Evolutionary conservation across 108 stramenopile genomes (phyloP), one percentile per base, ranked within the genome.

Genomic region (Cyclotella choctawhatcheeana): DNA sequence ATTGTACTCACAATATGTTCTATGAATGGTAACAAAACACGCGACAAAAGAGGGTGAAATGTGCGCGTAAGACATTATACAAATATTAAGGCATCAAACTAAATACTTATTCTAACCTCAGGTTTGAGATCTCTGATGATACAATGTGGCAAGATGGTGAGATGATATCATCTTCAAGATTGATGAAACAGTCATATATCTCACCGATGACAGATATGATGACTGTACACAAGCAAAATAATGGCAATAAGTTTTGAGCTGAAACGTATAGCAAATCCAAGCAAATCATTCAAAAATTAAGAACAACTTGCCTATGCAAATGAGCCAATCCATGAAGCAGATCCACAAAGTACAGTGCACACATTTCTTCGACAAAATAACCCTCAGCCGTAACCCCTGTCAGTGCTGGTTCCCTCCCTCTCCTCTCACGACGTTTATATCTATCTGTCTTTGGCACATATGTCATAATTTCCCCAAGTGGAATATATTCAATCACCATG

Each of bases 401-500:
- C 20, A 81, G 73, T n/a, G n/a, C n/a, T n/a, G n/a, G n/a, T n/a
- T n/a, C n/a, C 31, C 52, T 81, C 0, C 59, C 48, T 10, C 55
- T 69, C 45, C 69, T 71, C 33, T 66, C 35, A 34, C 55, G 67
- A 26, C 73, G 80, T 45, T 59, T 73, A 64, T 87, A 79, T 20
- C 84, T 77, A 70, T 90, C 84, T 3, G 84, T 90, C n/a, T 82
- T 85, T 44, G 82, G 70, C 17, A 86, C 84, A 67, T 86, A 89
- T n/a, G 84, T 92, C 56, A 97, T 77, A 50, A 97, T 93, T 73
- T 94, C 92, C 17, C 96, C 96, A 37, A 90, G 70, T 0, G 87
- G 88, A 68, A 95, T 87, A 81, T 93, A 93, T 52, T 97, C 96
- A 29, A 97, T 50, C 0, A 97, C 91, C 89, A 97, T 90, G 77